Evolutionary conservation across 2,329 filamentous ascomycete genomes (phyloP), one percentile per base, ranked within the genome.

Genomic region (Macrophomina pseudophaseolina): DNA sequence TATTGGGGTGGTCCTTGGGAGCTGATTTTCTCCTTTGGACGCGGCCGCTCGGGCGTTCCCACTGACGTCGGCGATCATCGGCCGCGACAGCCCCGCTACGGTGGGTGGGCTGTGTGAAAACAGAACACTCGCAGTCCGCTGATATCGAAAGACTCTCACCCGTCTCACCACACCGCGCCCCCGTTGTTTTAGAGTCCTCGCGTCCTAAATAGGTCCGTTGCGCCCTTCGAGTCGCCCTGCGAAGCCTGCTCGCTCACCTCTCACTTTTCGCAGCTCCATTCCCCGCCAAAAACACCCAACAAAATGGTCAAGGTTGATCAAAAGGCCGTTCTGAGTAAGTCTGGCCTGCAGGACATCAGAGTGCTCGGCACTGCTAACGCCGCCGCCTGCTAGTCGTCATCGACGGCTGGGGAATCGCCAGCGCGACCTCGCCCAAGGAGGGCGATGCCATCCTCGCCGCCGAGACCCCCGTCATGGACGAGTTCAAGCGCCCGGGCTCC

Each of bases 401-500:
- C 85, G 95, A 99, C 84, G 95, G 95, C 77, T 99, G 95, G 95
- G 95, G 95, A 77, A 88, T 98, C 75, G 88, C 94, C 74, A 88
- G 88, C 70, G 90, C 90, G 72, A 83, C 89, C 67, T 96, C 93
- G 66, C 91, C 91, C 74, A 91, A 92, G 75, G 81, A 97, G 81
- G 94, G 95, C 80, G 94, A 99, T 84, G 95, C 95, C 77, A 98
- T 99, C 79, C 90, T 94, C 73, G 92, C 92, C 70, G 95, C 94
- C 73, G 86, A 97, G 71, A 98, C 95, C 67, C 95, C 95, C 54
- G 88, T 91, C 79, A 99, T 99, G 95, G 94, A 97, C 80, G 88
- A 88, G 68, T 94, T 99, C 79, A 83, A 83, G 66, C 84, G 84
- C 64, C 75, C 84, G 66, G 84, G 84, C 73, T 91, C 90, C 76